A percentile compares a stretch with the other conserved stretches of the same genome.
Conservation (phyloP, 164 flowering plant genomes). For the Berberis vulgaris region DNA sequence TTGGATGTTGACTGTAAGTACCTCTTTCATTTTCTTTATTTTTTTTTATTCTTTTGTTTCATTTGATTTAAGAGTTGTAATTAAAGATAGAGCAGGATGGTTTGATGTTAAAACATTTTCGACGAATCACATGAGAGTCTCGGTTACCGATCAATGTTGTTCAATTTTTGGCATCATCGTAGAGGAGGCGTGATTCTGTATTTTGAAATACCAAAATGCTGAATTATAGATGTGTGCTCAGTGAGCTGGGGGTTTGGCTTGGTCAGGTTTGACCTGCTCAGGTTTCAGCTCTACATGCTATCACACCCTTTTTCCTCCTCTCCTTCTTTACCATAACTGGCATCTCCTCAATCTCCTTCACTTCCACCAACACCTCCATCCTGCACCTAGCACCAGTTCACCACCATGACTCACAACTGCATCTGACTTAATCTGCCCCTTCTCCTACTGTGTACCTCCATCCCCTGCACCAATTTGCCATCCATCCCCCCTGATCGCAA, state of each 20-base stretch:
- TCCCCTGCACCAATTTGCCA: too few relatives aligned
- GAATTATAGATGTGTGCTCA: neutral
- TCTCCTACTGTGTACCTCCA: too few relatives aligned
- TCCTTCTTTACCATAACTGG: too few relatives aligned
- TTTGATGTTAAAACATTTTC: neutral
- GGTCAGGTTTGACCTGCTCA: neutral
- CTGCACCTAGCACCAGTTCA: too few relatives aligned
- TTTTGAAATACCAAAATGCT: neutral
- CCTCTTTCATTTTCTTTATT: neutral
- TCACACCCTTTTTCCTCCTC: too few relatives aligned
- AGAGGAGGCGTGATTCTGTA: neutral
- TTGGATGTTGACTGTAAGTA: constrained; percentile 9
- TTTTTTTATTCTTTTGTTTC: neutral
- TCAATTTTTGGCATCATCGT: neutral
- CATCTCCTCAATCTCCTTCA: too few relatives aligned
- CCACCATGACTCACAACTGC: too few relatives aligned
- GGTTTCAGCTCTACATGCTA: too few relatives aligned
- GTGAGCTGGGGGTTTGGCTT: neutral
- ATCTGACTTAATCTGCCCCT: too few relatives aligned
- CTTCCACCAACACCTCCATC: too few relatives aligned
- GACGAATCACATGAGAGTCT: neutral
- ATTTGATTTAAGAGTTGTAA: neutral
- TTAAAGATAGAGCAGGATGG: neutral
- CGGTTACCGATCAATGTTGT: neutral
- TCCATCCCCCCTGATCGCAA: too few relatives aligned